Percentiles rank a stretch among this genome's conserved stretches.
These are phyloP conservation scores for Harringtonia aguacate DNA, from an alignment of 2,329 filamentous ascomycete genomes.

Conservation along the genomic window DNA sequence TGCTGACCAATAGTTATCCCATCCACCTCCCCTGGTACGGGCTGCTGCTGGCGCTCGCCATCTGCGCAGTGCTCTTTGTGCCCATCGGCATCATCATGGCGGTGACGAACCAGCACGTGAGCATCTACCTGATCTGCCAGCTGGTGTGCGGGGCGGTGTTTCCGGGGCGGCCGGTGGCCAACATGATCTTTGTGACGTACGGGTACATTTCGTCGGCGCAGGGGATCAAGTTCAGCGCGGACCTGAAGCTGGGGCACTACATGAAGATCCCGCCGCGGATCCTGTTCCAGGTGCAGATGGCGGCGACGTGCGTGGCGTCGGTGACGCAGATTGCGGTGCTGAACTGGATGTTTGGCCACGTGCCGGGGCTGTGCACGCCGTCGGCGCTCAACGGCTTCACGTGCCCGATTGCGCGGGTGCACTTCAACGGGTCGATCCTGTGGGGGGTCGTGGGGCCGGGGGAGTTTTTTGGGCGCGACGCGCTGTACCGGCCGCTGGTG, in stretches of 20 bases:
- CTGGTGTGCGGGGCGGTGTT: slow-evolving; percentile 74
- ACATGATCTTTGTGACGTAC: slow-evolving; percentile 91
- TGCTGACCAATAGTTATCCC: slow-evolving; percentile 49
- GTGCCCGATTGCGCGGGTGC: slow-evolving; percentile 75
- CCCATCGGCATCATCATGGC: slow-evolving; percentile 91
- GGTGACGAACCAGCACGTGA: slow-evolving; percentile 81
- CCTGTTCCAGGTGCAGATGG: slow-evolving; percentile 68
- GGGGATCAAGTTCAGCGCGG: slow-evolving; percentile 79
- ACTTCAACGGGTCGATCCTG: slow-evolving; percentile 82
- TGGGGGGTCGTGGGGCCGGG: slow-evolving; percentile 80
- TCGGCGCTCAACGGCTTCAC: slow-evolving; percentile 79
- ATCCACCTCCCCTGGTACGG: slow-evolving; percentile 82
- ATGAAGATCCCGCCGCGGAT: slow-evolving; percentile 80
- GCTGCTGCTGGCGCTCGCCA: slow-evolving; percentile 63
- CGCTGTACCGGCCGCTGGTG: slow-evolving; percentile 64
- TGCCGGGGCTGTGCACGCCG: slow-evolving; percentile 66
- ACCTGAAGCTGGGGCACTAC: slow-evolving; percentile 79
- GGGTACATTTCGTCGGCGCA: slow-evolving; percentile 84
- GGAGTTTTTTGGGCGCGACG: slow-evolving; percentile 69
- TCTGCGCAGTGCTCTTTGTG: slow-evolving; percentile 75
- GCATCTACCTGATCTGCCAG: slow-evolving; percentile 79
- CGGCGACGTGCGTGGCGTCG: slow-evolving; percentile 64
- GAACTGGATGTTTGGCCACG: slow-evolving; percentile 81
- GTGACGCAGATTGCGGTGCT: slow-evolving; percentile 74
- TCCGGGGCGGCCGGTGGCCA: slow-evolving; percentile 75